phyloP scores from a whole-genome alignment of 2,329 filamentous ascomycete species.

The Aureobasidium sp. region DNA sequence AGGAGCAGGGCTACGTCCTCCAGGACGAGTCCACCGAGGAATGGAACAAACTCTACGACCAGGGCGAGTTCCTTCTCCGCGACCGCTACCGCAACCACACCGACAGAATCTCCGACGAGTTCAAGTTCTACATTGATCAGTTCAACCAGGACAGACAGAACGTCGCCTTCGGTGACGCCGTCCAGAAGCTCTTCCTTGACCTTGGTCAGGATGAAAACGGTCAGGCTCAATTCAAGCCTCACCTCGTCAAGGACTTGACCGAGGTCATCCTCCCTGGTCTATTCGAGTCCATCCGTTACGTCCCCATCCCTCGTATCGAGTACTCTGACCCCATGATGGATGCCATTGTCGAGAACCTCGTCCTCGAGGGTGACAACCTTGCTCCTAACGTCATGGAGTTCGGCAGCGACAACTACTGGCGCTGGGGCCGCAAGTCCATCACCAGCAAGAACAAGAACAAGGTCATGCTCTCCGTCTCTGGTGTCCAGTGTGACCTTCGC shows the following conservation, averaged over 20 bases:
- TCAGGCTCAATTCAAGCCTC: conserved; percentile 84
- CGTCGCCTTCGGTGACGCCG: conserved; percentile 64
- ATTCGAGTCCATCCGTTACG: conserved; percentile 80
- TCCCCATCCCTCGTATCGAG: conserved; percentile 91
- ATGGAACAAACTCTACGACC: conserved; percentile 79
- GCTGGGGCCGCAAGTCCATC: conserved; percentile 86
- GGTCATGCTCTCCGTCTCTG: conserved; percentile 77
- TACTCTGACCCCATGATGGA: conserved; percentile 79
- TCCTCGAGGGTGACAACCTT: conserved; percentile 93
- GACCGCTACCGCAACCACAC: conserved; percentile 83
- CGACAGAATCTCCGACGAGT: conserved; percentile 77
- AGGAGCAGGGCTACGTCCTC: conserved; percentile 87
- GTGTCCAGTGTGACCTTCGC: conserved; percentile 81
- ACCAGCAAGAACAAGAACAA: conserved; percentile 76
- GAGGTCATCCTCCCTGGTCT: conserved; percentile 77
- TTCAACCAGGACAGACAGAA: conserved; percentile 87
- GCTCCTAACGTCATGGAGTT: conserved; percentile 89
- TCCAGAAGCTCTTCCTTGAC: conserved; percentile 81
- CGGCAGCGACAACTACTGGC: conserved; percentile 86
- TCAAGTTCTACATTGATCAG: conserved; percentile 82
- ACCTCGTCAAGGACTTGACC: conserved; percentile 80
- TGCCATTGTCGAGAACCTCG: conserved; percentile 85
- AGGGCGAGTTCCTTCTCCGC: conserved; percentile 77
- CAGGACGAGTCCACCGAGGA: conserved; percentile 71
- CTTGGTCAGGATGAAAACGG: conserved; percentile 83